Evolutionary conservation across 75 land plant species (phyloP), one percentile per base, ranked within the genome.

Genomic region (Azolla pinnata): DNA sequence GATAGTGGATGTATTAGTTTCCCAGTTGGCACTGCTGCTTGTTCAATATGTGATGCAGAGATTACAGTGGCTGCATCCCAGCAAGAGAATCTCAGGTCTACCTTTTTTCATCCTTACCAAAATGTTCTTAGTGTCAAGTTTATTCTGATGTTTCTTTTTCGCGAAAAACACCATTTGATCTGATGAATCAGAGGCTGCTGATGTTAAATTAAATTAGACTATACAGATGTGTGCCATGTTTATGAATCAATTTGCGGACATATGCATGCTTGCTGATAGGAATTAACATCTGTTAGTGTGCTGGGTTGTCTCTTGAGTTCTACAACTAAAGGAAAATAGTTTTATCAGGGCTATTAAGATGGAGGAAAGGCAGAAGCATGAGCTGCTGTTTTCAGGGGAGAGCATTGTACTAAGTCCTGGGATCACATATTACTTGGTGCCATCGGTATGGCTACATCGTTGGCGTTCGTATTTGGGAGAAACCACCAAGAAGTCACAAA

Each of bases 321-420:
- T n/a, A n/a, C n/a, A n/a, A n/a, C n/a, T n/a, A n/a, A n/a, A n/a
- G n/a, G n/a, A n/a, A n/a, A n/a, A n/a, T n/a, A n/a, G n/a, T 60
- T 44, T 7, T 23, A 17, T 60, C 78, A 93, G 98, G 73, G 85
- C 59, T 28, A 77, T 65, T 49, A 93, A 89, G 64, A 58, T 81
- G 38, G 83, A 79, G 66, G 86, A 88, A 60, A 76, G 87, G 17
- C 83, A 81, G 28, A 93, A 83, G 67, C 98, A 93, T 73, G 98
- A 89, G 26, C 76, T 80, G 58, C 57, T 93, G 32, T 82, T 71
- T 47, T 3, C 35, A 30, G 83, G 84, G 5, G 85, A 80, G 67
- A 65, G 60, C 59, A 57, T 80, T 67, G 71, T 71, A 42, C 70
- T 93, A 45, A 54, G 46, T 65, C 64, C 79, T 26, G 67, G 72